Base-by-base conservation (phyloP, 495 filamentous ascomycete genomes). In the Eremomyces bilateralis region DNA sequence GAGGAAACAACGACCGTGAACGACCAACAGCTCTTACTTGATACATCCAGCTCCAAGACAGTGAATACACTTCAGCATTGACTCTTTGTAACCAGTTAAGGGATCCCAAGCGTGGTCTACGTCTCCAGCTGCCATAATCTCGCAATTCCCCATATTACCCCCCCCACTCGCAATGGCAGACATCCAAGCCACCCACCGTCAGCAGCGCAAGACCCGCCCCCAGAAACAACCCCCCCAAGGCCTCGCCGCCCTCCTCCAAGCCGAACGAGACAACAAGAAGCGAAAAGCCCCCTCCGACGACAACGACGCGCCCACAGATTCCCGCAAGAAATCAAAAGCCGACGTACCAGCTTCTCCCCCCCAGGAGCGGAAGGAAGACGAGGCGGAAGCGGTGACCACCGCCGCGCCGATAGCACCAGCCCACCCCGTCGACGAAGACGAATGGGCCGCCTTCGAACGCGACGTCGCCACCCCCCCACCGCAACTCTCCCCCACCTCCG, bases 401-500 rank as follows among this genome's bases (percentile, higher is more conserved):
- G 6, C 24, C 13, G 13, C 24, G 24, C 13, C 24, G 24, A 8
- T 27, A 27, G 24, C 24, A 27, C 24, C 24, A 27, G 24, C 24
- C 24, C 24, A 27, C 6, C 24, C 39, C 29, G 55, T 90, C 4
- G 70, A 84, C 50, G 83, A 93, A 45, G 72, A 76, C 34, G 79
- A 84, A 53, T 90, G 83, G 80, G 81, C 78, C 0, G 79, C 80
- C 29, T 92, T 92, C 48, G 79, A 92, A 53, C 76, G 81, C 12
- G 84, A 92, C 17, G 68, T 93, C 10, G 69, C 69, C 3, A 66
- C 64, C 15, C 65, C 65, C 25, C 55, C 61, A 11, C 52, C 54
- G 29, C 40, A 49, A 13, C 42, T 48, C 3, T 50, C 50, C 47
- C 35, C 16, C 35, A 20, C 36, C n/a, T 15, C 38, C 10, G 32